Conservation (phyloP, 805 yeast species). For the Lipomyces yamadae region DNA sequence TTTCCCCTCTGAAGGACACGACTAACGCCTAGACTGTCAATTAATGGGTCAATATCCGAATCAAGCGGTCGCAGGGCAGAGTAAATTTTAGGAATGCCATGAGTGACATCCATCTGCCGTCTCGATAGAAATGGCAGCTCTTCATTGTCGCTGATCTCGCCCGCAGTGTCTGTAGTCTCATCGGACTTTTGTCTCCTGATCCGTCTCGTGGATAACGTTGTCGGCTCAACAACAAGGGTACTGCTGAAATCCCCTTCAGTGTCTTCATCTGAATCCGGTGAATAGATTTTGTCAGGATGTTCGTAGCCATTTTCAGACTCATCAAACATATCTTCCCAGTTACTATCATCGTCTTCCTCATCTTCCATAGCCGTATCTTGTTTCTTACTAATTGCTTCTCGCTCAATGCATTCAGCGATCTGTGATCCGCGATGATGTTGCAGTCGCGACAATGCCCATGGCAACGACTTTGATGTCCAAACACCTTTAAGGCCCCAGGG, state of each 20-base stretch:
- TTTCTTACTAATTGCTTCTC: slow-evolving; percentile 18
- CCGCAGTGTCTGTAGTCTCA: background rate
- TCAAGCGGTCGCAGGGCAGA: slow-evolving; percentile 39
- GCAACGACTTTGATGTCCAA: slow-evolving; percentile 39
- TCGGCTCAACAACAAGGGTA: slow-evolving; percentile 1
- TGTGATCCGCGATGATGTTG: slow-evolving; percentile 33
- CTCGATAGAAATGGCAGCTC: slow-evolving; percentile 28
- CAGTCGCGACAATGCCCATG: slow-evolving; percentile 32
- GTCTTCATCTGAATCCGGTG: slow-evolving; percentile 7
- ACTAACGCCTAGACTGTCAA: slow-evolving; percentile 42
- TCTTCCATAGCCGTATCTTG: background rate
- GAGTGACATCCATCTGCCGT: slow-evolving; percentile 10
- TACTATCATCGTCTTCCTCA: slow-evolving; percentile 26
- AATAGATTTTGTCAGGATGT: background rate
- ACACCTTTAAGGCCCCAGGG: slow-evolving; percentile 47
- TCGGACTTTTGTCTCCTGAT: slow-evolving; percentile 7
- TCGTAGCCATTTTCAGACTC: slow-evolving; percentile 13
- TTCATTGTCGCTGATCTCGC: slow-evolving; percentile 22
- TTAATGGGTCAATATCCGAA: slow-evolving; percentile 43
- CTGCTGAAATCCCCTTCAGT: background rate
- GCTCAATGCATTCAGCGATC: slow-evolving; percentile 26
- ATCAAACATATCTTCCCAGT: slow-evolving; percentile 37
- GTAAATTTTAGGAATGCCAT: slow-evolving; percentile 27
- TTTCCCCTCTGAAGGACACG: slow-evolving; percentile 41
- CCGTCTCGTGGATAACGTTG: background rate